Evolutionary conservation across 2,329 filamentous ascomycete species (phyloP), one percentile per base, ranked within the genome.

Genomic region (Neonectria coccinea): DNA sequence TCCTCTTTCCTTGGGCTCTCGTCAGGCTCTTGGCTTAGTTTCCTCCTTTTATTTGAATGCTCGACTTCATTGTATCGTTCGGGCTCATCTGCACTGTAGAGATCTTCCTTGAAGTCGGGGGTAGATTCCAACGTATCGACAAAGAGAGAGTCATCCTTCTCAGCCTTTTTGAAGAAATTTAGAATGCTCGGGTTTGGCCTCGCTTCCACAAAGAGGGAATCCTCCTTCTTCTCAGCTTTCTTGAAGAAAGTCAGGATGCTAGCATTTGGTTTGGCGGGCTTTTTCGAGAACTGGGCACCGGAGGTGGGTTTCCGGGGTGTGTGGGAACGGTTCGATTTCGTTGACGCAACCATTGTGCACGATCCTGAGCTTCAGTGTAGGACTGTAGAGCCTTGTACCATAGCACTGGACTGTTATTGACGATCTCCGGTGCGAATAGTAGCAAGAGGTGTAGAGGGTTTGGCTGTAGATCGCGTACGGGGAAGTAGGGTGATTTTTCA

Each of bases 221-320:
- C 81, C 66, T 90, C 84, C 61, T 85, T 80, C 56, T 86, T 85
- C 42, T 88, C 85, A 0, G 87, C 83, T 74, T 92, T 93, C 73
- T 91, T 89, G 75, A 94, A 94, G 77, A 93, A 94, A 67, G 79
- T 92, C 14, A 93, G 79, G 33, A 93, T 93, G 67, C 89, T 93
- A 7, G 84, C 82, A 71, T 92, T 92, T 1, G 81, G 80, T 42
- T 80, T 80, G 20, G 72, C 70, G 4, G 80, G 73, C 55, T 78
- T 80, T 68, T 79, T 80, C n/a, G 73, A 62, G 5, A 72, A 53
- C 27, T 71, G 63, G 3, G 70, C 66, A 20, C 62, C 52, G 3
- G 71, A 61, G 11, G 63, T 54, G 14, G 77, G 61, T 61, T 79
- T 81, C 65, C 69, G 76, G 27, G 78, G 77, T 7, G 76, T 78